A percentile compares a stretch with the other conserved stretches of the same genome.
phyloP scores from a whole-genome alignment of 352 stramenopile genomes.

The Phytophthora boehmeriae region DNA sequence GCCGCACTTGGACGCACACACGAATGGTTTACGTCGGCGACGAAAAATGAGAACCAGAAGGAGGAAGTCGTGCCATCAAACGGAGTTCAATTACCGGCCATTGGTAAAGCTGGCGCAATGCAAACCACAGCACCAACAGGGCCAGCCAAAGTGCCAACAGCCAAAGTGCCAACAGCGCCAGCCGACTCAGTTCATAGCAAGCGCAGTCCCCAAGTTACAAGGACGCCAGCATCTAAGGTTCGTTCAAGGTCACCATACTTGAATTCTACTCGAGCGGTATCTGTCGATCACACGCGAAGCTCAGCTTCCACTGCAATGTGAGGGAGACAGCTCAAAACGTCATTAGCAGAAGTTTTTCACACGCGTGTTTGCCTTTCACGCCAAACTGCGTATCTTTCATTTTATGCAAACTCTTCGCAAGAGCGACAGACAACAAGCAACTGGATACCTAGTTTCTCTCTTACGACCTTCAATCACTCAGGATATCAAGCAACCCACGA shows the following conservation, averaged over 20 bases:
- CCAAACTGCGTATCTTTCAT: neutral
- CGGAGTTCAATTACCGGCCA: slow-evolving; percentile 21
- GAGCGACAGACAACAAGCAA: neutral
- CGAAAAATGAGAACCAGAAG: slow-evolving; percentile 30
- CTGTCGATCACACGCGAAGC: neutral
- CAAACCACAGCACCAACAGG: neutral
- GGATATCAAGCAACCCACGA: neutral
- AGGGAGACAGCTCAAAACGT: neutral
- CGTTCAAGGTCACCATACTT: slow-evolving; percentile 6
- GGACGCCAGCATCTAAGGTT: slow-evolving; percentile 3
- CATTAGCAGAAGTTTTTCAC: neutral
- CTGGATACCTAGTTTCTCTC: neutral
- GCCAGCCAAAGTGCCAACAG: neutral
- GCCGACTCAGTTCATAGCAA: slow-evolving; percentile 1
- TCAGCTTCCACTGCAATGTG: slow-evolving; percentile 3
- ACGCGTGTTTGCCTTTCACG: neutral
- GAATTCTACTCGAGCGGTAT: slow-evolving; percentile 3
- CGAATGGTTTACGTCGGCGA: slow-evolving; percentile 14
- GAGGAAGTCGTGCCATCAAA: slow-evolving; percentile 9
- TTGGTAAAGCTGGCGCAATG: slow-evolving; percentile 9
- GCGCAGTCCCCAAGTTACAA: slow-evolving; percentile 2
- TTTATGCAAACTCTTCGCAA: neutral
- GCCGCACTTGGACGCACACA: slow-evolving; percentile 2
- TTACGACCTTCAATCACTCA: neutral
- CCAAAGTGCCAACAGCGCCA: neutral